A percentile compares a stretch with the other conserved stretches of the same genome.
Conservation (phyloP, 495 filamentous ascomycete species). For the Neurospora sp. region DNA sequence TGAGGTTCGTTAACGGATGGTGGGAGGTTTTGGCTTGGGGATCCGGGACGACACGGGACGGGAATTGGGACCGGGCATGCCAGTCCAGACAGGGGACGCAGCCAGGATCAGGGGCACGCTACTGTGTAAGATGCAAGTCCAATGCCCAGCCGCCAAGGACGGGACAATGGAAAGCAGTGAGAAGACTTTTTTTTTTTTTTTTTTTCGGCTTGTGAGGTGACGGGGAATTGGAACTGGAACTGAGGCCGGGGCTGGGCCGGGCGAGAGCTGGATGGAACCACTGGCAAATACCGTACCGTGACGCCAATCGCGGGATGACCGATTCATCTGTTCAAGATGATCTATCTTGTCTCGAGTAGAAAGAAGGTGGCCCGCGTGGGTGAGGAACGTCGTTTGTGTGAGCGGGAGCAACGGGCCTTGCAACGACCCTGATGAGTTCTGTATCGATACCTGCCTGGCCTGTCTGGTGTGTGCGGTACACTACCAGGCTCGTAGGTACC, state of each 20-base stretch:
- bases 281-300: background rate
- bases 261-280: background rate
- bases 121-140: background rate
- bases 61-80: constrained; percentile 21
- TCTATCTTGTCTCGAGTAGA: background rate
- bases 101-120: constrained; percentile 1
- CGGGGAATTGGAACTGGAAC: background rate
- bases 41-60: constrained; percentile 3
- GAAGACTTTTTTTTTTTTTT: constrained; percentile 1
- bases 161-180: constrained; percentile 16
- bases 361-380: background rate
- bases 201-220: background rate
- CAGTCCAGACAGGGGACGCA: constrained; percentile 21
- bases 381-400: background rate
- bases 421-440: background rate
- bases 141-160: constrained; percentile 12
- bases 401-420: background rate
- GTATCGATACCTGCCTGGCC: background rate
- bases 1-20: constrained; percentile 4
- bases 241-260: background rate
- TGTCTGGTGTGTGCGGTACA: background rate
- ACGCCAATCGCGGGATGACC: constrained; percentile 1
- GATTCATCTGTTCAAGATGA: background rate
- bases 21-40: background rate
- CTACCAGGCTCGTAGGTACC: background rate